Percentiles rank a stretch among this genome's conserved stretches.
These are phyloP conservation scores for Vitis rupestris DNA, from an alignment of 164 flowering plant genomes.

Conservation along the genomic window DNA sequence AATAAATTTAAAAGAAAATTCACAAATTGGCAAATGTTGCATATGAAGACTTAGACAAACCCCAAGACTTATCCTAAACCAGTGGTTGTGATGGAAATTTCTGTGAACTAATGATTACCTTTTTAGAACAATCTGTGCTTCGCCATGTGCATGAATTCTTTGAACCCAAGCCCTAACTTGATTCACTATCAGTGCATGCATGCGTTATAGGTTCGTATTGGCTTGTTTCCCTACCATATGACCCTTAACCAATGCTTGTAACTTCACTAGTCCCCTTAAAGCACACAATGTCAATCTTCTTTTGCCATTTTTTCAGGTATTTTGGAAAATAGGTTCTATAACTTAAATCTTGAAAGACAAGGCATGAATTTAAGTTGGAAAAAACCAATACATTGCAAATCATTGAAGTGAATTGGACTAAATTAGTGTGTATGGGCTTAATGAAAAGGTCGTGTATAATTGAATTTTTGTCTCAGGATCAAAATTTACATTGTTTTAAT, in stretches of 20 bases:
- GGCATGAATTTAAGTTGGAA: too few relatives aligned
- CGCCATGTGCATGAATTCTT: constrained; percentile 35
- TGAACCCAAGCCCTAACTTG: constrained; percentile 47
- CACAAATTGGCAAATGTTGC: too few relatives aligned
- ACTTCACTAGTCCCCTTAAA: constrained; percentile 44
- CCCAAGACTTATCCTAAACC: not conserved
- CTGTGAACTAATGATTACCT: constrained; percentile 12
- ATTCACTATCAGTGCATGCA: constrained; percentile 45
- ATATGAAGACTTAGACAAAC: constrained; percentile 3
- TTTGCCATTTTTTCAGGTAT: too few relatives aligned
- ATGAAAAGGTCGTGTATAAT: not conserved
- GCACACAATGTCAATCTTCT: constrained; percentile 28
- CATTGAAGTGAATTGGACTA: too few relatives aligned
- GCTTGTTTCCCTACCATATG: constrained; percentile 48
- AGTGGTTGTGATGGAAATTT: not conserved
- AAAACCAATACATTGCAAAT: too few relatives aligned
- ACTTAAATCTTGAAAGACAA: not conserved
- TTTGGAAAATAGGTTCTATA: not conserved
- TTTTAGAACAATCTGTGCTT: constrained; percentile 6
- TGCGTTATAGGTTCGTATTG: constrained; percentile 23
- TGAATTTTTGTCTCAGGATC: not conserved
- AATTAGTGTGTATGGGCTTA: not conserved
- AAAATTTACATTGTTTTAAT: not conserved
- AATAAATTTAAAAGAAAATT: too few relatives aligned
- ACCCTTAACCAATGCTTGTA: constrained; percentile 60